phyloP scores from a whole-genome alignment of 2,329 filamentous ascomycete genomes.

The Penicillium expansum region DNA sequence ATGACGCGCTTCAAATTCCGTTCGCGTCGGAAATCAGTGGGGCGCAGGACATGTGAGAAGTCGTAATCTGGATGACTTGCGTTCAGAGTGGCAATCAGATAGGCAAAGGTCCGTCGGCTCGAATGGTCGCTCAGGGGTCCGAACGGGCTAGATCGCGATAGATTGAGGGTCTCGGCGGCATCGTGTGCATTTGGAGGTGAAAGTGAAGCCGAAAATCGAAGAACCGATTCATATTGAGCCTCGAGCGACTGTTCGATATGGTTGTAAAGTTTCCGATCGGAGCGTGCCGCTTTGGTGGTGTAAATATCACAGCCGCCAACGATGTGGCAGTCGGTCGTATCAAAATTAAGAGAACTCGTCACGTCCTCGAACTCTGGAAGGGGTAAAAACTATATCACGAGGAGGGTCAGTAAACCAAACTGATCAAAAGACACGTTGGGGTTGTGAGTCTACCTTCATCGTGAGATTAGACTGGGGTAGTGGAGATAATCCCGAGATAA shows the following conservation, averaged over 20 bases:
- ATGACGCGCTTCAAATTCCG: conserved; percentile 76
- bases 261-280: conserved; percentile 96
- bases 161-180: conserved; percentile 64
- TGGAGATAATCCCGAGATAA: conserved; percentile 8
- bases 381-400: conserved; percentile 71
- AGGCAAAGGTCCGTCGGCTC: conserved; percentile 88
- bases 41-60: conserved; percentile 87
- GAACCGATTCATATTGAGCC: conserved; percentile 82
- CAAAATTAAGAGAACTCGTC: conserved; percentile 90
- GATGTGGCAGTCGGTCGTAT: conserved; percentile 87
- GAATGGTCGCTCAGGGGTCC: conserved; percentile 84
- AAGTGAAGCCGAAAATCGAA: conserved; percentile 81
- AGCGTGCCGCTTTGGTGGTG: conserved; percentile 91
- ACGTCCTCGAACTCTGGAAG: conserved; percentile 88
- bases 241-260: conserved; percentile 90
- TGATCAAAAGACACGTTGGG: conserved; percentile 5
- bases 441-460: conserved; percentile 10
- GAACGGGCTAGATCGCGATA: conserved; percentile 86
- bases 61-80: conserved; percentile 96
- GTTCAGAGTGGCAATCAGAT: conserved; percentile 93
- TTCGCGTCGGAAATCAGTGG: conserved; percentile 85
- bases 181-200: conserved; percentile 76
- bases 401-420: not conserved
- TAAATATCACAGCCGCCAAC: conserved; percentile 94
- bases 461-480: conserved; percentile 4